Percentiles rank a stretch among this genome's conserved stretches.
phyloP scores from a whole-genome alignment of 768 basidiomycete genomes.

The Chalciporus chontae region DNA sequence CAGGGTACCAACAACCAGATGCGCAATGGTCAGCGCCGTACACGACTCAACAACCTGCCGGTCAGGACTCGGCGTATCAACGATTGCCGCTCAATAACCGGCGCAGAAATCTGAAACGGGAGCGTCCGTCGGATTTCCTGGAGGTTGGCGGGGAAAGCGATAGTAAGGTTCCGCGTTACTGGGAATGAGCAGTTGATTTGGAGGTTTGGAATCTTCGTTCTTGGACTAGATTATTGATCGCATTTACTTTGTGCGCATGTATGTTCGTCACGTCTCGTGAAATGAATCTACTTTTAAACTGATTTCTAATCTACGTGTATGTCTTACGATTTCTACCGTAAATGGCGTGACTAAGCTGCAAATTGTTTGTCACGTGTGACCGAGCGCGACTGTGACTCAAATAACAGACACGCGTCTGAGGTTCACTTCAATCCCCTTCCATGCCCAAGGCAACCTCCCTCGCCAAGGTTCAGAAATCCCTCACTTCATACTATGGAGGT shows the following conservation, averaged over 20 bases:
- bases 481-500: conserved; percentile 50
- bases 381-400: conserved; percentile 21
- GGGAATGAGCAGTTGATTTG: conserved; percentile 49
- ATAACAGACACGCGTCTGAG: conserved; percentile 20
- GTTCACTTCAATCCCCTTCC: conserved; percentile 4
- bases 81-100: conserved; percentile 79
- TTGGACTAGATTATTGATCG: conserved; percentile 6
- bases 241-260: conserved; percentile 11
- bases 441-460: conserved; percentile 51
- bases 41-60: conserved; percentile 59
- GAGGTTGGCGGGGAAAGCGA: conserved; percentile 66
- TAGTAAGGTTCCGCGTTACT: conserved; percentile 66
- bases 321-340: not conserved
- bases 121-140: conserved; percentile 80
- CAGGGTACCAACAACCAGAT: conserved; percentile 40
- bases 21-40: conserved; percentile 47
- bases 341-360: conserved; percentile 13
- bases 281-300: conserved; percentile 10
- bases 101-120: conserved; percentile 72
- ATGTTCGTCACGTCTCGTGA: conserved; percentile 5
- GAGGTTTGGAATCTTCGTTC: not conserved
- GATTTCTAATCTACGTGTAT: conserved; percentile 3
- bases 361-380: conserved; percentile 4
- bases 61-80: conserved; percentile 85
- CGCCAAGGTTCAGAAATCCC: conserved; percentile 47